Evolutionary conservation across 768 basidiomycete genomes (phyloP).

Genomic region (Russula compacta): DNA sequence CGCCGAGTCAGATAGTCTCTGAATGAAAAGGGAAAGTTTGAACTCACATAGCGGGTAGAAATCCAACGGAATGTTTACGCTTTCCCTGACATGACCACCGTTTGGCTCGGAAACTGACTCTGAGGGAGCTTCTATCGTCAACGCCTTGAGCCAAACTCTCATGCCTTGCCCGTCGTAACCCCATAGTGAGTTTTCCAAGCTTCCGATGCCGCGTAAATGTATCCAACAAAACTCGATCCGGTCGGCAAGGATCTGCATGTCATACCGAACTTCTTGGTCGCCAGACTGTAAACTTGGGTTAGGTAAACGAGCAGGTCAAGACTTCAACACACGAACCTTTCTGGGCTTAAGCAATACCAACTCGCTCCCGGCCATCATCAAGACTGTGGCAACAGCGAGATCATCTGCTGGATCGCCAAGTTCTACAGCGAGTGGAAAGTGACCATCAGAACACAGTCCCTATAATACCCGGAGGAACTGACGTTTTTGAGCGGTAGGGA

Average conservation of each 20-base stretch:
- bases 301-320: not conserved
- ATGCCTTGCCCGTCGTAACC: conserved; percentile 88
- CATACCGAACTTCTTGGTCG: conserved; percentile 87
- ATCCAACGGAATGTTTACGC: conserved; percentile 82
- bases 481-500: conserved; percentile 91
- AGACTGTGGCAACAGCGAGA: conserved; percentile 84
- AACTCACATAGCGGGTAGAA: conserved; percentile 90
- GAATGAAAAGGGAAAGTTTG: not conserved
- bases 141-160: conserved; percentile 90
- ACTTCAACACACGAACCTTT: conserved; percentile 41
- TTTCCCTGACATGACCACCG: conserved; percentile 71
- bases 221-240: conserved; percentile 99
- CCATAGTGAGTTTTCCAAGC: conserved; percentile 96
- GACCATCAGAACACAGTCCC: not conserved
- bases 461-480: conserved; percentile 25
- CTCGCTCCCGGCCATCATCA: conserved; percentile 92
- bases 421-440: conserved; percentile 39
- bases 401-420: conserved; percentile 92
- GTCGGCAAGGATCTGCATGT: conserved; percentile 94
- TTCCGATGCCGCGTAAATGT: conserved; percentile 85
- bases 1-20: conserved; percentile 1
- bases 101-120: conserved; percentile 28
- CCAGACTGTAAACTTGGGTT: conserved; percentile 46
- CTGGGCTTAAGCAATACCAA: conserved; percentile 83
- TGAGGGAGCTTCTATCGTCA: conserved; percentile 64